Evolutionary conservation across 805 yeast genomes (phyloP).

Genomic region (Candida endomychidarum): DNA sequence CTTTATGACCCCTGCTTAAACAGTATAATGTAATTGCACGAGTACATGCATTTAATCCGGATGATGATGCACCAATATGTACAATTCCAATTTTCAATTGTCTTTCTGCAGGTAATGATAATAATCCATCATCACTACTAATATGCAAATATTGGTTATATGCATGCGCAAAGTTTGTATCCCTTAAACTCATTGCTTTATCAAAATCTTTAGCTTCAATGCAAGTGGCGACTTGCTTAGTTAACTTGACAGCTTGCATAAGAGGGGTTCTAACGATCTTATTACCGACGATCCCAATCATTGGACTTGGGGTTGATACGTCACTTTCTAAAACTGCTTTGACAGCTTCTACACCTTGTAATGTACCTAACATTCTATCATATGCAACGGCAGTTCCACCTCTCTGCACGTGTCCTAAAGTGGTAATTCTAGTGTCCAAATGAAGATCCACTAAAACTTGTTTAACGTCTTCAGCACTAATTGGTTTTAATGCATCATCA

Average conservation of each 20-base stretch:
- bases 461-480: constrained; percentile 64
- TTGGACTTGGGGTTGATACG: constrained; percentile 74
- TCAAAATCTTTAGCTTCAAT: constrained; percentile 65
- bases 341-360: constrained; percentile 83
- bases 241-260: constrained; percentile 69
- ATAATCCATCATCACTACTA: constrained; percentile 36
- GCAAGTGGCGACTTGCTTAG: constrained; percentile 71
- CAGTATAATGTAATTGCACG: constrained; percentile 73
- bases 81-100: constrained; percentile 66
- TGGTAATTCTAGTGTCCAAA: constrained; percentile 74
- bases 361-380: constrained; percentile 69
- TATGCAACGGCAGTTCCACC: constrained; percentile 81
- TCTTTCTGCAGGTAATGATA: constrained; percentile 47
- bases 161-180: constrained; percentile 66
- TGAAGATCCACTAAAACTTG: constrained; percentile 66
- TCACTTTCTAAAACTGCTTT: constrained; percentile 67
- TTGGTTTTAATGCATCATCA: constrained; percentile 64
- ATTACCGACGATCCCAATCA: constrained; percentile 73
- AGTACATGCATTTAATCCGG: constrained; percentile 77
- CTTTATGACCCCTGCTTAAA: constrained; percentile 71
- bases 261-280: constrained; percentile 66
- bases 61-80: constrained; percentile 80
- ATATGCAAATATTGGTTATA: constrained; percentile 62
- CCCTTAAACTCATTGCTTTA: constrained; percentile 69
- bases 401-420: constrained; percentile 78